Base-by-base conservation (phyloP, 331 rosid species). In the Erythrophleum ivorense region DNA sequence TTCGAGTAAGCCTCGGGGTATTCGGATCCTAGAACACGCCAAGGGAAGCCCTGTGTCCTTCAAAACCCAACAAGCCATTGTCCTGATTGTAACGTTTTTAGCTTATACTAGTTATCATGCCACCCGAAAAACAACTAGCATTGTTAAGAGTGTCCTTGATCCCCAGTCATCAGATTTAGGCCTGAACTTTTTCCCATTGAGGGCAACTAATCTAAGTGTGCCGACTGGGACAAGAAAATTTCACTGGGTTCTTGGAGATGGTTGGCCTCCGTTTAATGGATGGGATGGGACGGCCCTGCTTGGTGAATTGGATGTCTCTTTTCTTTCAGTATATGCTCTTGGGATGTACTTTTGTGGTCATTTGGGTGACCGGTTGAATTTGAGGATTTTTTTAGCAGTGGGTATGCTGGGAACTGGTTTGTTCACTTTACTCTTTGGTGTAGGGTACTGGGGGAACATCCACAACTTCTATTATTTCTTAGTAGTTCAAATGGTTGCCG, bases 321-420 rank as follows among this genome's bases (percentile, higher is more conserved):
- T 96, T 84, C 97, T 96, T 8, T 82, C 95, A 1, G 74, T 90
- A 2, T 96, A 96, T 83, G 99, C 99, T 15, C 46, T 91, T 70
- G 99, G 99, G 77, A 94, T 96, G 99, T 96, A 86, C 66, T 92
- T 91, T 84, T 94, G 98, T 16, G 99, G 99, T 33, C 99, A 92
- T 55, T 82, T 96, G 1, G 99, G 98, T 1, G 99, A 96, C 65
- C 52, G 99, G 63, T 80, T 86, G 74, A 81, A 96, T 84, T 79
- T 96, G 79, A 90, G 99, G 86, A 88, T 88, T 75, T 94, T 96
- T 66, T 82, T 96, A 2, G 90, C 99, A 0, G 76, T 91, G 7
- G 99, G 99, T 73, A 96, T 96, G 99, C 45, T 96, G 62, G 99
- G 99, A 84, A 91, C 99, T 18, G 95, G 97, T 24, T 72, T 91